Conservation (phyloP, 371 early-diverging fungal species). For the Mortierella sp. region DNA sequence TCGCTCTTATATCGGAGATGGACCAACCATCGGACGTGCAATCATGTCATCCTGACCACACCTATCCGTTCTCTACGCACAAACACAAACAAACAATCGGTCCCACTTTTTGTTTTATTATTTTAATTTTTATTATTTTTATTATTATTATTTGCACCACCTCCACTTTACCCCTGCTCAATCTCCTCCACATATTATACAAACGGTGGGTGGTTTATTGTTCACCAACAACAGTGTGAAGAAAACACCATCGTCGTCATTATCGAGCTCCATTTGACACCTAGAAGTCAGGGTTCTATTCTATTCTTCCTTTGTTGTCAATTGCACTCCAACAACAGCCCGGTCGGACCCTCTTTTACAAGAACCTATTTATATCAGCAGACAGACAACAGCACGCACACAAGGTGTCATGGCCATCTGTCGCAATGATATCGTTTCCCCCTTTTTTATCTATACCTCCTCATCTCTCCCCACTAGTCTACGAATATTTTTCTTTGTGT, state of each 20-base stretch:
- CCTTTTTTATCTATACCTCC: constrained; percentile 5
- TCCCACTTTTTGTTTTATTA: neutral
- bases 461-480: neutral
- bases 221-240: neutral
- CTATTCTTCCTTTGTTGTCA: neutral
- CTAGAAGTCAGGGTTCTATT: neutral
- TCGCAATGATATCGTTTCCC: constrained; percentile 4
- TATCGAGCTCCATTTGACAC: neutral
- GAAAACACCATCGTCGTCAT: neutral
- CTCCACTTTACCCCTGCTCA: neutral
- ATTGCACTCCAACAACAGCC: neutral
- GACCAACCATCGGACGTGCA: neutral
- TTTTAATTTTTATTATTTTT: too few species aligned
- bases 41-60: constrained; percentile 26
- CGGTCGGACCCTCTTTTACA: neutral
- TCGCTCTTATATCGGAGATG: constrained; percentile 1
- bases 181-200: neutral
- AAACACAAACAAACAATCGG: constrained; percentile 3
- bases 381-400: neutral
- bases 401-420: neutral
- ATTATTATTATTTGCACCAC: neutral
- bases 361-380: neutral
- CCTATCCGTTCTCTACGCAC: neutral
- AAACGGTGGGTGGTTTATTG: neutral
- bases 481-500: neutral